These are phyloP conservation scores for Camelina hispida DNA, from an alignment of 345 rosid species.

Conservation along the genomic window DNA sequence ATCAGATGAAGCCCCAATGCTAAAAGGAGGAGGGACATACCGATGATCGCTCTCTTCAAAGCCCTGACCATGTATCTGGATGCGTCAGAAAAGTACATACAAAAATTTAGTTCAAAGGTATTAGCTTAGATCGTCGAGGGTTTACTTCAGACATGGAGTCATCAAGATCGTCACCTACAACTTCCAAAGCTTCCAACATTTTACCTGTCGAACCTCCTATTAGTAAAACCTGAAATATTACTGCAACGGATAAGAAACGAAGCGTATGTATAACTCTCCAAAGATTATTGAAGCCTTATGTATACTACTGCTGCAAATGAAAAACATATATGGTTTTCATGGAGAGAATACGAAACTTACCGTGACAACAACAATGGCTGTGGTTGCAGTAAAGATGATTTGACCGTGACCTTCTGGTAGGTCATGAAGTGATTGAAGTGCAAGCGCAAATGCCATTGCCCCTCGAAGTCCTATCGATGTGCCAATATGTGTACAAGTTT, in stretches of 20 bases:
- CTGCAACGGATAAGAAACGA: conserved; percentile 23
- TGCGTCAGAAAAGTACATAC: conserved; percentile 10
- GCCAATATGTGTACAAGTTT: conserved; percentile 37
- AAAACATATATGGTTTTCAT: conserved; percentile 18
- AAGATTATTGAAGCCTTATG: conserved; percentile 19
- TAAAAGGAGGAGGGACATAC: conserved; percentile 59
- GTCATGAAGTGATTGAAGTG: conserved; percentile 93
- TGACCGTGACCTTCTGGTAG: conserved; percentile 98
- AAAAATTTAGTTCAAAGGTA: conserved; percentile 8
- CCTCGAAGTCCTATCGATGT: conserved; percentile 75
- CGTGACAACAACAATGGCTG: conserved; percentile 91
- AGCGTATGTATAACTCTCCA: conserved; percentile 10
- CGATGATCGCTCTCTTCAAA: conserved; percentile 56
- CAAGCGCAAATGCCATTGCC: conserved; percentile 99
- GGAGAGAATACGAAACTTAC: conserved; percentile 45
- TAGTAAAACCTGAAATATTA: conserved; percentile 70
- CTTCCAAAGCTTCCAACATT: conserved; percentile 93
- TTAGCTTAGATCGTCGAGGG: conserved; percentile 12
- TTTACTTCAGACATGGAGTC: conserved; percentile 74
- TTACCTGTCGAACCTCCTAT: conserved; percentile 99
- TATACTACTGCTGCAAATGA: conserved; percentile 3
- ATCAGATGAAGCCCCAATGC: conserved; percentile 61
- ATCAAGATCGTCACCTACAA: conserved; percentile 80
- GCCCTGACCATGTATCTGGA: conserved; percentile 48
- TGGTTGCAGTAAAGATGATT: conserved; percentile 93